These are phyloP conservation scores for Phytophthora pinifolia DNA, from an alignment of 352 stramenopile species.

Conservation along the genomic window DNA sequence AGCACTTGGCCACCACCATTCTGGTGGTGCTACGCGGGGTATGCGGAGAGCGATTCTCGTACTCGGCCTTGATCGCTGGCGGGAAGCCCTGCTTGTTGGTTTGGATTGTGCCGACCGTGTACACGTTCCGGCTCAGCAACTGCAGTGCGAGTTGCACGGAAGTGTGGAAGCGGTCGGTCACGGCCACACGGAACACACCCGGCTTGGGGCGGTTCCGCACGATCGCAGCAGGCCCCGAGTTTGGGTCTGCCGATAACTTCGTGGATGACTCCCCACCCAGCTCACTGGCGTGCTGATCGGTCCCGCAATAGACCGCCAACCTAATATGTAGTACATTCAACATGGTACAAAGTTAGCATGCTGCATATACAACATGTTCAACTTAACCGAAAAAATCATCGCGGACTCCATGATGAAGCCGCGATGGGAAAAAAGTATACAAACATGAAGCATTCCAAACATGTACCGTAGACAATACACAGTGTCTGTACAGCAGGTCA, in stretches of 20 bases:
- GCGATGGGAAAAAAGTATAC: neutral
- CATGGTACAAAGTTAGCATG: neutral
- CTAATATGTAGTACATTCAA: slow-evolving; percentile 12
- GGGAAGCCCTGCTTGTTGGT: slow-evolving; percentile 2
- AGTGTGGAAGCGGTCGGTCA: slow-evolving; percentile 22
- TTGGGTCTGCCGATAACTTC: slow-evolving; percentile 10
- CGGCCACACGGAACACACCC: slow-evolving; percentile 3
- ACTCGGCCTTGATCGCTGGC: too few species aligned
- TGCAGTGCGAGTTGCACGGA: slow-evolving; percentile 19
- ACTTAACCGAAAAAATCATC: slow-evolving; percentile 11
- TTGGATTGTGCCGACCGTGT: slow-evolving; percentile 10
- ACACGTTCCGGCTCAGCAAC: slow-evolving; percentile 16
- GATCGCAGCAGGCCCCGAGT: slow-evolving; percentile 11
- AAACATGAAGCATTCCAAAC: neutral
- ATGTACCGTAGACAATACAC: slow-evolving; percentile 8
- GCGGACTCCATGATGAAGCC: slow-evolving; percentile 2
- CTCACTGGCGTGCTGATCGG: slow-evolving; percentile 3
- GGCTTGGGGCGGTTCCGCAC: slow-evolving; percentile 3
- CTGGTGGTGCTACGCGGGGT: too few species aligned
- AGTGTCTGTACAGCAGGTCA: slow-evolving; percentile 7
- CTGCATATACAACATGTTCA: slow-evolving; percentile 12
- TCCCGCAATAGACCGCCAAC: slow-evolving; percentile 13
- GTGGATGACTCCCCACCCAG: neutral
- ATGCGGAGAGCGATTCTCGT: too few species aligned
- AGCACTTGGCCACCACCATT: too few species aligned